These are phyloP conservation scores for Microsporum audouinii DNA, from an alignment of 2,329 filamentous ascomycete species.

Conservation along the genomic window DNA sequence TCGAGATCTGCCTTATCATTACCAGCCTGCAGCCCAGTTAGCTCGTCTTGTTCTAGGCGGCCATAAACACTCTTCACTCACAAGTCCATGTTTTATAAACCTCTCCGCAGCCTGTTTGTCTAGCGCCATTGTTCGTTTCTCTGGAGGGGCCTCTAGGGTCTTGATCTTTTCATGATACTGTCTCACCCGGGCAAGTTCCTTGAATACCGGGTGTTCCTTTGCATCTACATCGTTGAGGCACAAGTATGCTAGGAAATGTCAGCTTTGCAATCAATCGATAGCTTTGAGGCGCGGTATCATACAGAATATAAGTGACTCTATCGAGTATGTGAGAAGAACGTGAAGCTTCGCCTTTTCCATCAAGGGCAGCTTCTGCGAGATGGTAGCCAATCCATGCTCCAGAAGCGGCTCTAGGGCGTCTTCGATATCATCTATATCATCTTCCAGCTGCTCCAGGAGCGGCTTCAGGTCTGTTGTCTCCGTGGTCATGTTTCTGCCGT, in stretches of 20 bases:
- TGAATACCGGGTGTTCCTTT: constrained; percentile 74
- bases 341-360: constrained; percentile 92
- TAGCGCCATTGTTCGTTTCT: constrained; percentile 47
- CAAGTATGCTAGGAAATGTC: constrained; percentile 49
- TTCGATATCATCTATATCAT: constrained; percentile 68
- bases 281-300: constrained; percentile 21
- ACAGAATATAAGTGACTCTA: constrained; percentile 87
- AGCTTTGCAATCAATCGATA: neutral
- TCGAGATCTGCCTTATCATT: constrained; percentile 43
- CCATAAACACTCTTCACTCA: constrained; percentile 30
- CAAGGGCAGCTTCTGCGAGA: constrained; percentile 70
- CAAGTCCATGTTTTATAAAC: constrained; percentile 71
- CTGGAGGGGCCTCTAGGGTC: constrained; percentile 52
- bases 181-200: constrained; percentile 73
- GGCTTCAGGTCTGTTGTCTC: constrained; percentile 50
- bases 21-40: constrained; percentile 25
- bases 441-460: constrained; percentile 61
- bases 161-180: constrained; percentile 93
- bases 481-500: constrained; percentile 28
- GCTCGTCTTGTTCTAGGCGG: neutral
- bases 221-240: constrained; percentile 67
- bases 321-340: constrained; percentile 73
- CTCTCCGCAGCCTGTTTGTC: constrained; percentile 68
- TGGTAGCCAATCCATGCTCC: constrained; percentile 50
- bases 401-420: constrained; percentile 64